Conservation (phyloP, 2,329 filamentous ascomycete species). For the Onygenales sp. region DNA sequence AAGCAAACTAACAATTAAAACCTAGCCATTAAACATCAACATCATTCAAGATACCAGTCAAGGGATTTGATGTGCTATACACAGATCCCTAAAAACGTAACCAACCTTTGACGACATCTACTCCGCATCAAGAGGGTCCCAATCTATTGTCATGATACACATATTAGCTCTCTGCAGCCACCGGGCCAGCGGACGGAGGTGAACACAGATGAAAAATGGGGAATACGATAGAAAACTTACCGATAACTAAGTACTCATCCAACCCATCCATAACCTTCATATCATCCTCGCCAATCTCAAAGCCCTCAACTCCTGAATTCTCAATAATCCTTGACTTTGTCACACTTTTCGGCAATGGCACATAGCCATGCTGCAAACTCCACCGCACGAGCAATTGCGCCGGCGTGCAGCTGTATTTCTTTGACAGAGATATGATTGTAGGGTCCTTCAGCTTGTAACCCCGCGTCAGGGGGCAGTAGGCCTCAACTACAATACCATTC, state of each 20-base stretch:
- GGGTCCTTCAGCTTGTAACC: constrained; percentile 61
- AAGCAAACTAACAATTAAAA: too few relatives aligned
- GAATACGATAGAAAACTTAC: neutral
- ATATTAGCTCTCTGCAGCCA: neutral
- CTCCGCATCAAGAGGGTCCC: neutral
- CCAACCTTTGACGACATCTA: neutral
- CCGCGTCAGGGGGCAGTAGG: constrained; percentile 68
- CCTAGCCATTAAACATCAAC: too few relatives aligned
- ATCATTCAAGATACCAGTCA: too few relatives aligned
- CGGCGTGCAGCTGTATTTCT: constrained; percentile 60
- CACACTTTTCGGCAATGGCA: constrained; percentile 65
- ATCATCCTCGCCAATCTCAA: constrained; percentile 11
- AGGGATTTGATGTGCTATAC: too few relatives aligned
- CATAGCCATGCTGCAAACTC: constrained; percentile 65
- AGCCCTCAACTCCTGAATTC: constrained; percentile 51
- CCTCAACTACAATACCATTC: constrained; percentile 62
- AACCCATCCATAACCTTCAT: constrained; percentile 7
- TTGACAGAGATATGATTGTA: constrained; percentile 50
- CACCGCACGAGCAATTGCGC: constrained; percentile 70
- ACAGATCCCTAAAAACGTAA: too few relatives aligned
- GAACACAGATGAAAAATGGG: neutral
- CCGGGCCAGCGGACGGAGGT: neutral
- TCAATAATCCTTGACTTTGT: constrained; percentile 52
- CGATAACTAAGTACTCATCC: constrained; percentile 5
- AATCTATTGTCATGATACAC: neutral